Conservation (phyloP, 2,329 filamentous ascomycete genomes). For the Didymella lethalis region DNA sequence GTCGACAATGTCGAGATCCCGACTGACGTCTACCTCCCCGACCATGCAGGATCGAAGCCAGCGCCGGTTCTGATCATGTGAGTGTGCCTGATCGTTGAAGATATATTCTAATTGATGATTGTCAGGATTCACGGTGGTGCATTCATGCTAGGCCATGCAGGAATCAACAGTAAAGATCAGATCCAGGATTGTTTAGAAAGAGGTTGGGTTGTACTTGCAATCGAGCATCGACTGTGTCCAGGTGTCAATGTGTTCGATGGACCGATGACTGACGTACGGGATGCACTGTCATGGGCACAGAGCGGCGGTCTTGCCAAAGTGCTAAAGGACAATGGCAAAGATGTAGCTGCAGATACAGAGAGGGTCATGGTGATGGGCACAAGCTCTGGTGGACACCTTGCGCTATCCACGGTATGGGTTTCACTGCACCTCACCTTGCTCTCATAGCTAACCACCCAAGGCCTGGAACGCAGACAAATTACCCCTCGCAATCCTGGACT, state of each 20-base stretch:
- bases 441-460: slow-evolving; percentile 1
- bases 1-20: slow-evolving; percentile 19
- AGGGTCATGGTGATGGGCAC: slow-evolving; percentile 24
- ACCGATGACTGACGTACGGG: slow-evolving; percentile 24
- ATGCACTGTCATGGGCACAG: slow-evolving; percentile 22
- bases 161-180: slow-evolving; percentile 24
- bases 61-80: slow-evolving; percentile 22
- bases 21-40: slow-evolving; percentile 23
- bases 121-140: slow-evolving; percentile 26
- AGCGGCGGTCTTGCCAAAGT: slow-evolving; percentile 16
- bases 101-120: not conserved
- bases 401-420: slow-evolving; percentile 18
- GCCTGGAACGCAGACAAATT: slow-evolving; percentile 14
- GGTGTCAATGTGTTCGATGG: slow-evolving; percentile 24
- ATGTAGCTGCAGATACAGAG: slow-evolving; percentile 5
- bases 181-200: slow-evolving; percentile 22
- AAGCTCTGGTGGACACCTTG: slow-evolving; percentile 24
- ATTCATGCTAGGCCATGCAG: slow-evolving; percentile 26
- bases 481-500: slow-evolving; percentile 24
- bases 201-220: slow-evolving; percentile 21
- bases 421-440: no score
- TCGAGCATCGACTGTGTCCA: slow-evolving; percentile 28
- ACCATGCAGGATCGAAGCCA: not conserved
- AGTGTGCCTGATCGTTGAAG: not conserved
- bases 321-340: not conserved